phyloP scores from a whole-genome alignment of 768 basidiomycete species.

The Macrolepiota dolichaula region DNA sequence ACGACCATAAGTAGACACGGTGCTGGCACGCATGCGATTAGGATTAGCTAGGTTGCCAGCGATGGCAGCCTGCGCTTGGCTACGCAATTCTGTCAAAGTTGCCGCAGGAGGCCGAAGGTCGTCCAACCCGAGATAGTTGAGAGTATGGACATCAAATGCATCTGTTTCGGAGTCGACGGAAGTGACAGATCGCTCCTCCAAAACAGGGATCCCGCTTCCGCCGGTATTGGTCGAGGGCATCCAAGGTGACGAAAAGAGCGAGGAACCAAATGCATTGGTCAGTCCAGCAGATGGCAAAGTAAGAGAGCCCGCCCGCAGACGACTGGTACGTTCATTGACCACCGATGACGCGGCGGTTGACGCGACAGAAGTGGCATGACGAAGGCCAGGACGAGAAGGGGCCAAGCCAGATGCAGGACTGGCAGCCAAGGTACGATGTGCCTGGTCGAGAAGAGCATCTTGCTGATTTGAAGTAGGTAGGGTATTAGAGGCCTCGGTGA shows the following conservation, averaged over 20 bases:
- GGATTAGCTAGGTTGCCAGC: slow-evolving; percentile 79
- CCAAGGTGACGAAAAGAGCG: slow-evolving; percentile 91
- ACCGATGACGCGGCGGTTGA: slow-evolving; percentile 51
- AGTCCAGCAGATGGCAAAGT: slow-evolving; percentile 78
- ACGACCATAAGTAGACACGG: slow-evolving; percentile 87
- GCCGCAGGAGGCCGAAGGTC: slow-evolving; percentile 80
- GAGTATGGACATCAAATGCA: slow-evolving; percentile 88
- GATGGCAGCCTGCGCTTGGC: slow-evolving; percentile 87
- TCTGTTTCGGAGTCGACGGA: slow-evolving; percentile 81
- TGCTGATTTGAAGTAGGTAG: slow-evolving; percentile 27
- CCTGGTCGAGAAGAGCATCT: slow-evolving; percentile 44
- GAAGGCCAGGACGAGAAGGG: slow-evolving; percentile 62
- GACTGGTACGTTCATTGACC: slow-evolving; percentile 67
- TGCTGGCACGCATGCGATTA: slow-evolving; percentile 81
- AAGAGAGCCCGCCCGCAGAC: slow-evolving; percentile 89
- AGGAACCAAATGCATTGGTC: slow-evolving; percentile 81
- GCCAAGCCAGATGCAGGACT: slow-evolving; percentile 36
- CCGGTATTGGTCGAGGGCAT: slow-evolving; percentile 55
- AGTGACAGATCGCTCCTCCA: slow-evolving; percentile 81
- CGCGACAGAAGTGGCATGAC: slow-evolving; percentile 70
- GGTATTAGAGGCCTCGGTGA: slow-evolving; percentile 63
- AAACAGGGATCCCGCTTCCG: slow-evolving; percentile 55
- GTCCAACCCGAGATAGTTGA: slow-evolving; percentile 95
- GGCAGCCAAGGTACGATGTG: slow-evolving; percentile 47
- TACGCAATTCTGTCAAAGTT: slow-evolving; percentile 84